Percentiles rank a stretch among this genome's conserved stretches.
These are phyloP conservation scores for Anisogramma anomala DNA, from an alignment of 2,329 filamentous ascomycete species.

Conservation along the genomic window DNA sequence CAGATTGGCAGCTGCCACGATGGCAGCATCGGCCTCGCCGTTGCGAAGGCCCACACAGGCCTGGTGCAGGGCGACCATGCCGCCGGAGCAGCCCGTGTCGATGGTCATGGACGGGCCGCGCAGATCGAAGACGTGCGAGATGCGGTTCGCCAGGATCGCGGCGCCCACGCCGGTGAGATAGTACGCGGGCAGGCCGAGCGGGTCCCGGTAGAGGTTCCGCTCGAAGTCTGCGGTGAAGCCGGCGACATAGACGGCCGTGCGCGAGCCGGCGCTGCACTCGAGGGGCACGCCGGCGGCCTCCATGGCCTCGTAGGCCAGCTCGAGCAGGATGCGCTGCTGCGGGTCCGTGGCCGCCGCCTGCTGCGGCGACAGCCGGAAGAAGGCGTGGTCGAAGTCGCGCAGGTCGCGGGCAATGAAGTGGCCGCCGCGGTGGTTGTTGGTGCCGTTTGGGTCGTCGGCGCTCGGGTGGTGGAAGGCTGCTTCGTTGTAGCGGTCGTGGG, in stretches of 20 bases:
- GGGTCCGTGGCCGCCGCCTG: conserved; percentile 57
- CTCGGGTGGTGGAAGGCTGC: conserved; percentile 1
- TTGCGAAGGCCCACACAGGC: background rate
- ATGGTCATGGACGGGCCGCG: conserved; percentile 27
- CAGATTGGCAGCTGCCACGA: no score
- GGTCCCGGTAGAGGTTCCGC: conserved; percentile 9
- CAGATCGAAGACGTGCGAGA: conserved; percentile 30
- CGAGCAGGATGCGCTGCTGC: conserved; percentile 51
- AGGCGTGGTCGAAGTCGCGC: conserved; percentile 23
- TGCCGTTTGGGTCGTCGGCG: background rate
- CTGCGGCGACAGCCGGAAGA: conserved; percentile 57
- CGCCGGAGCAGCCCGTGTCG: background rate
- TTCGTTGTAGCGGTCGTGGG: background rate
- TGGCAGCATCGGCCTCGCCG: no score
- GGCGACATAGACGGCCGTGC: conserved; percentile 21
- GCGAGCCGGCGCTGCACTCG: conserved; percentile 14
- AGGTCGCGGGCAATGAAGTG: background rate
- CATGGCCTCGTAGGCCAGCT: conserved; percentile 53
- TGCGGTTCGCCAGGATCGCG: conserved; percentile 24
- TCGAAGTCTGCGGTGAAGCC: conserved; percentile 19
- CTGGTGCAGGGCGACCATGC: background rate
- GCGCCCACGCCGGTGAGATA: conserved; percentile 22
- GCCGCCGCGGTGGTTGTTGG: background rate
- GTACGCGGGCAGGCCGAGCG: conserved; percentile 18
- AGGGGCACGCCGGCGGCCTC: conserved; percentile 31